Evolutionary conservation across 1,284 basidiomycete genomes (phyloP), one percentile per base, ranked within the genome.

Genomic region (Stygiomarasmius scandens): DNA sequence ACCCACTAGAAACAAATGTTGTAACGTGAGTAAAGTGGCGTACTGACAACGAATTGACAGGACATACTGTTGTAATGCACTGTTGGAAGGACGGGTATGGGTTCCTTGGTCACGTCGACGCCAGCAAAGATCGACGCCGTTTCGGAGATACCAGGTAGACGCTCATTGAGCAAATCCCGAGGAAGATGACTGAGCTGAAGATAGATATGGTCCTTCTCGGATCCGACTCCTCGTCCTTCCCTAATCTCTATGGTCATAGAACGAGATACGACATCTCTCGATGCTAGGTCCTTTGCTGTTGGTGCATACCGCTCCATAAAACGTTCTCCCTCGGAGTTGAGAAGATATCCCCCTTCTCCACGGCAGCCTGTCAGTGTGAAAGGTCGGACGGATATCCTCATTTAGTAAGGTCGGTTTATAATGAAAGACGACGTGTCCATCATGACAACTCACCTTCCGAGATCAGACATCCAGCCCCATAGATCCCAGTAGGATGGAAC

Each of bases 221-320:
- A 93, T 60, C 97, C 97, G 66, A 98, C 96, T 82, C 97, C 97
- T 69, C 97, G 95, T 63, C 97, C 97, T 73, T 99, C 97, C 62
- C 97, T 92, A 71, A 99, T 95, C 76, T 99, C 97, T 66, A 99
- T 84, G 54, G 97, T 99, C 96, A 99, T 99, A 58, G 93, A 96
- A 67, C 97, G 94, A 57, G 97, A 99, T 50, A 99, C 97, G 72
- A 99, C 97, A 73, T 99, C 97, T 74, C 97, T 95, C 55, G 97
- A 99, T 43, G 97, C 97, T 63, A 99, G 86, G 82, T 99, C 97
- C 83, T 99, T 99, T 63, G 97, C 97, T 51, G 96, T 98, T n/a
- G 97, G 97, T 1, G 97, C 97, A 74, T 98, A 97, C 74, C 96
- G 93, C 78, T 99, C 96, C 97, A 99, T 99, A 83, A 99, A 99